phyloP scores from a whole-genome alignment of 73 alveolate genomes.

The Symbiodinium natans region DNA sequence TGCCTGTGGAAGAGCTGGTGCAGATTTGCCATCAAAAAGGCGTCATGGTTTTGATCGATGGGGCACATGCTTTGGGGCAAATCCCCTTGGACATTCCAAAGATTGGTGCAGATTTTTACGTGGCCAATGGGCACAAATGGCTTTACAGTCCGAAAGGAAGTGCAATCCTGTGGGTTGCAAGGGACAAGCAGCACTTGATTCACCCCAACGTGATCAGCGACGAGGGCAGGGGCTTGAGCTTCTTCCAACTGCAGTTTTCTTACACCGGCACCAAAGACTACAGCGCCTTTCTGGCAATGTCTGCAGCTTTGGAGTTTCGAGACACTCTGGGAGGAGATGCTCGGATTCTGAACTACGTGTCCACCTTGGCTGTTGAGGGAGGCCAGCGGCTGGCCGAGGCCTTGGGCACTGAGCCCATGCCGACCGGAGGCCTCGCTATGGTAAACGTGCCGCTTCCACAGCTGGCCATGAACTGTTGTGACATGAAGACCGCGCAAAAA shows the following conservation, averaged over 20 bases:
- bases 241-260: constrained; percentile 23
- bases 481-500: background rate
- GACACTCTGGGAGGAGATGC: constrained; percentile 4
- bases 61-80: constrained; percentile 42
- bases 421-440: constrained; percentile 22
- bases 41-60: constrained; percentile 23
- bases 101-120: constrained; percentile 32
- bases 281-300: constrained; percentile 19
- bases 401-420: background rate
- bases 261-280: constrained; percentile 56
- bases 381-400: constrained; percentile 39
- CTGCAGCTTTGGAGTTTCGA: constrained; percentile 22
- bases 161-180: constrained; percentile 9
- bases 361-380: constrained; percentile 8
- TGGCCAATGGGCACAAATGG: constrained; percentile 56
- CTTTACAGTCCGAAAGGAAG: constrained; percentile 31
- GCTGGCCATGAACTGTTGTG: background rate
- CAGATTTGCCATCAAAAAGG: background rate
- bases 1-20: constrained; percentile 19
- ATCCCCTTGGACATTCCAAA: background rate
- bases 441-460: constrained; percentile 16
- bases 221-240: constrained; percentile 29
- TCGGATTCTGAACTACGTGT: background rate
- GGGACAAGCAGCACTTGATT: constrained; percentile 1
- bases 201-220: constrained; percentile 25